A percentile compares a stretch with the other conserved stretches of the same genome.
These are phyloP conservation scores for Ligustrum vulgare DNA, from an alignment of 257 asterid genomes.

Conservation along the genomic window DNA sequence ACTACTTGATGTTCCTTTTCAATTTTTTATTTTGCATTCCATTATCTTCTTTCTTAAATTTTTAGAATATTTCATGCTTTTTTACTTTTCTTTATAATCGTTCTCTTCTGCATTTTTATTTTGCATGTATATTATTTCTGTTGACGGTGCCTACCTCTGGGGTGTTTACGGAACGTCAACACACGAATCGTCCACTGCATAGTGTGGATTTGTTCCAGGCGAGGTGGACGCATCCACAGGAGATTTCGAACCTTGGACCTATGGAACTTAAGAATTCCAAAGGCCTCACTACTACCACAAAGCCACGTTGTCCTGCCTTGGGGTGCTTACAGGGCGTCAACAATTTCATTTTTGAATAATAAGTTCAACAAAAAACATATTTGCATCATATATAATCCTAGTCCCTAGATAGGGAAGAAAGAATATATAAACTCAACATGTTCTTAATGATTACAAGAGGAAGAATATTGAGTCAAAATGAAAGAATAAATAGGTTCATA, in stretches of 20 bases:
- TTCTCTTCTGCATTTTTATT: not conserved
- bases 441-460: conserved; percentile 14
- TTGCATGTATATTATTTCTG: not conserved
- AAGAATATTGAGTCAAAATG: conserved; percentile 31
- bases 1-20: not conserved
- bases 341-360: not conserved
- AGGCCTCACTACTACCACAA: too few relatives aligned
- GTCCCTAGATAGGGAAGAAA: not conserved
- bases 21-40: too few relatives aligned
- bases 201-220: too few relatives aligned
- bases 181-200: too few relatives aligned
- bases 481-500: conserved; percentile 38
- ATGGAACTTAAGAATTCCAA: too few relatives aligned
- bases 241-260: too few relatives aligned
- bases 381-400: not conserved
- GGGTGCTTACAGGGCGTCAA: too few relatives aligned
- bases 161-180: too few relatives aligned
- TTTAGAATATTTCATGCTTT: not conserved
- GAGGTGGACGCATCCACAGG: too few relatives aligned
- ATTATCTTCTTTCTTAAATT: not conserved
- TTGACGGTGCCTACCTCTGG: too few relatives aligned
- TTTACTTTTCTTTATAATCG: too few relatives aligned
- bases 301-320: too few relatives aligned
- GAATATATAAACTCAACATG: not conserved
- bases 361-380: not conserved